Evolutionary conservation across 495 filamentous ascomycete genomes (phyloP).

Genomic region (Aspergillus haitiensis): DNA sequence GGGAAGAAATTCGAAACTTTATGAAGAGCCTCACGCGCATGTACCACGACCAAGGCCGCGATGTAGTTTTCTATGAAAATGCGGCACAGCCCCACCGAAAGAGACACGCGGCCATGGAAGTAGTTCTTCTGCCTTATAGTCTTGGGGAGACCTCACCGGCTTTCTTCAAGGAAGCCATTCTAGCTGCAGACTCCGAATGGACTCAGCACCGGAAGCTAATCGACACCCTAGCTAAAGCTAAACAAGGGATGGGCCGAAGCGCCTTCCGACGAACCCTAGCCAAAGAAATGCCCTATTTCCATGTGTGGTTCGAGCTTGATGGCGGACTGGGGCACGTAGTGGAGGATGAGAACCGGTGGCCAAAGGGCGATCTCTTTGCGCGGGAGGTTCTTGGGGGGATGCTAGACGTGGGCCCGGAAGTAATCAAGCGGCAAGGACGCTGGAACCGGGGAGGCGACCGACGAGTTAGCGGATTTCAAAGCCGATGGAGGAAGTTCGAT

Average conservation of each 20-base stretch:
- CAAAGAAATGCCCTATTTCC: slow-evolving; percentile 99
- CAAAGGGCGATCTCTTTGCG: slow-evolving; percentile 89
- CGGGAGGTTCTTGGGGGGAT: slow-evolving; percentile 91
- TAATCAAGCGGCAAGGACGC: slow-evolving; percentile 87
- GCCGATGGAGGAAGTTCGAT: slow-evolving; percentile 88
- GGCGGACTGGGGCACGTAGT: slow-evolving; percentile 92
- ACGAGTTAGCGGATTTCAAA: slow-evolving; percentile 76
- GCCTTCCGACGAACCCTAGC: slow-evolving; percentile 82
- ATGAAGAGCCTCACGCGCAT: slow-evolving; percentile 94
- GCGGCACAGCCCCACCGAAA: slow-evolving; percentile 78
- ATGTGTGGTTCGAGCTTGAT: slow-evolving; percentile 92
- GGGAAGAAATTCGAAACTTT: slow-evolving; percentile 98
- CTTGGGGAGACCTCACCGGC: slow-evolving; percentile 88
- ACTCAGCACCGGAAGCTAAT: slow-evolving; percentile 92
- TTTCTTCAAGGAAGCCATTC: slow-evolving; percentile 93
- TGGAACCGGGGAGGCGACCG: slow-evolving; percentile 75
- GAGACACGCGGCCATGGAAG: slow-evolving; percentile 82
- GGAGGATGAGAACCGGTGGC: slow-evolving; percentile 85
- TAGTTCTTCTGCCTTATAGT: slow-evolving; percentile 81
- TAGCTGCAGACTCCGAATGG: slow-evolving; percentile 88
- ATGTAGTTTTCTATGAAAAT: slow-evolving; percentile 97
- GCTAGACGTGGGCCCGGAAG: slow-evolving; percentile 77
- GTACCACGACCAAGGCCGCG: slow-evolving; percentile 87
- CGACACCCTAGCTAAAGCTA: slow-evolving; percentile 73
- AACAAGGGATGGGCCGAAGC: slow-evolving; percentile 68